Conservation (phyloP, 225 moss, liverwort and hornwort genomes). For the Neckera pumila region DNA sequence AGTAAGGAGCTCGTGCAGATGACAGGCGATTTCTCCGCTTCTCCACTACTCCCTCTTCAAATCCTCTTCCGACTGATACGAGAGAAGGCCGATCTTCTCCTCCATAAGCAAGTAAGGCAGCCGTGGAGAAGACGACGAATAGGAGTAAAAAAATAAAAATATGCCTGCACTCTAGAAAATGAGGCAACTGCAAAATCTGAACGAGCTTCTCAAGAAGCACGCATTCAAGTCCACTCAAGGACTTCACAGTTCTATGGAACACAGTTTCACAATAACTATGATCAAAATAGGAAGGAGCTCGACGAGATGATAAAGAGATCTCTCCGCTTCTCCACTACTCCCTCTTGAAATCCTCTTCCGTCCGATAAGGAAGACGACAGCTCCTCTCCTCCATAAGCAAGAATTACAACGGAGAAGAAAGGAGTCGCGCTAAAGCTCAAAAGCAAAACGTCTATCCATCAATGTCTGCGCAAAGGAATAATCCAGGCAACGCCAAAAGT, state of each 20-base stretch:
- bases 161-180: too few relatives aligned
- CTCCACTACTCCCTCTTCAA: not conserved
- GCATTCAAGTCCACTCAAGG: not conserved
- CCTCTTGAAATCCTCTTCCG: not conserved
- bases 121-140: not conserved
- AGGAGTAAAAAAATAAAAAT: not conserved
- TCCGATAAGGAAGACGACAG: too few relatives aligned
- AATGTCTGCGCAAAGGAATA: not conserved
- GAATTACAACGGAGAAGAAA: not conserved
- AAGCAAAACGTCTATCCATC: not conserved
- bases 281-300: too few relatives aligned
- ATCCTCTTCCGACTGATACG: not conserved
- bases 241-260: too few relatives aligned
- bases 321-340: not conserved
- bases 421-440: not conserved
- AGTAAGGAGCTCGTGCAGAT: not conserved
- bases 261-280: too few relatives aligned
- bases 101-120: not conserved
- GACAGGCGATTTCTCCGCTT: not conserved
- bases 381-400: not conserved
- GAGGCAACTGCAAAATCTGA: not conserved
- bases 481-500: not conserved
- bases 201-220: not conserved
- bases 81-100: not conserved
- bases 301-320: not conserved